Conservation (phyloP, 2,329 filamentous ascomycete species). For the Monosporascus sp. region DNA sequence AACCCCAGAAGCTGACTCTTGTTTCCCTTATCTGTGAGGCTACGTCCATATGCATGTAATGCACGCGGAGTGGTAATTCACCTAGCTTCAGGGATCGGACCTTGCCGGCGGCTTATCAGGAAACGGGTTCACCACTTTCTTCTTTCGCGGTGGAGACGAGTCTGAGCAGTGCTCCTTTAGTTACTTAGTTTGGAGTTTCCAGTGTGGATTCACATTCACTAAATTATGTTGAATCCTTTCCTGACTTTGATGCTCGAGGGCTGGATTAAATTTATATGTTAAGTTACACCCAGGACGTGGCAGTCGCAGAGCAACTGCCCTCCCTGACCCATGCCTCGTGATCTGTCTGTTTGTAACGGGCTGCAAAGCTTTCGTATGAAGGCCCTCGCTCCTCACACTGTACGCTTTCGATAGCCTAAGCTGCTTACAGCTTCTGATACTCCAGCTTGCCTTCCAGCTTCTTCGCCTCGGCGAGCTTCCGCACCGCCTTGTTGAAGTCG, state of each 20-base stretch:
- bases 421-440: slow-evolving; percentile 83
- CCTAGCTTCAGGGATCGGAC: not conserved
- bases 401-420: not conserved
- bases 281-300: not conserved
- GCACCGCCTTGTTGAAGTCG: slow-evolving; percentile 98
- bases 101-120: not conserved
- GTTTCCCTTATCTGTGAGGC: no score
- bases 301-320: not conserved
- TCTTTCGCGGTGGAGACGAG: not conserved
- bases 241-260: not conserved
- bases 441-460: slow-evolving; percentile 98
- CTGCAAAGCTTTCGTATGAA: not conserved
- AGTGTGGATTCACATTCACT: not conserved
- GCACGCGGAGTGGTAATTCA: no score
- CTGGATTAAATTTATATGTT: not conserved
- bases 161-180: not conserved
- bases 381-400: not conserved
- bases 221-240: not conserved
- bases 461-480: slow-evolving; percentile 96
- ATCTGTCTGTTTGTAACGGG: not conserved
- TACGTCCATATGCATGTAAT: no score
- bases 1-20: no score
- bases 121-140: not conserved
- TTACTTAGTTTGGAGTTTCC: not conserved
- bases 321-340: not conserved